A percentile compares a stretch with the other conserved stretches of the same genome.
phyloP scores from a whole-genome alignment of 2,329 filamentous ascomycete species.

The Coniochaeta pulveracea region DNA sequence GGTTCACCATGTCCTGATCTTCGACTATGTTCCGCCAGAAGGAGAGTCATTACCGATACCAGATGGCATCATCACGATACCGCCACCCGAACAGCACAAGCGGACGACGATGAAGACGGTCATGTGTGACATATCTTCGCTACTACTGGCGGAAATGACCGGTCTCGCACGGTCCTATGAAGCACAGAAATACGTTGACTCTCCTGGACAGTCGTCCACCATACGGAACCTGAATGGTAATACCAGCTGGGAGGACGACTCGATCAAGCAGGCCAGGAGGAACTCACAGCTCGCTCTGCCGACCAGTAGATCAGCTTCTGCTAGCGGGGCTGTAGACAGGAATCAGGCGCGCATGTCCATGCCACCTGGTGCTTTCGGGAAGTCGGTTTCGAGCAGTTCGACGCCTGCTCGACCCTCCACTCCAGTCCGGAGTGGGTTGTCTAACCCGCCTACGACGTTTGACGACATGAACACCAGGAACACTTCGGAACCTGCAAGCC shows the following conservation, averaged over 20 bases:
- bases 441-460: slow-evolving; percentile 35
- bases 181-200: slow-evolving; percentile 64
- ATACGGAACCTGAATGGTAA: slow-evolving; percentile 28
- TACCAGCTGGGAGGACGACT: slow-evolving; percentile 28
- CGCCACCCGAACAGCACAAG: slow-evolving; percentile 54
- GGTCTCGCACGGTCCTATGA: slow-evolving; percentile 63
- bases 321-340: slow-evolving; percentile 43
- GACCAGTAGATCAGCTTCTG: slow-evolving; percentile 39
- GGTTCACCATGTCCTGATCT: slow-evolving; percentile 68
- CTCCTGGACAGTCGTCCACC: slow-evolving; percentile 46
- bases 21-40: slow-evolving; percentile 51
- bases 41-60: slow-evolving; percentile 42
- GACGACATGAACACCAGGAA: slow-evolving; percentile 30
- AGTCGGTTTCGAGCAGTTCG: slow-evolving; percentile 29
- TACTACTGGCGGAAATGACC: slow-evolving; percentile 66
- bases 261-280: slow-evolving; percentile 30
- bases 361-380: slow-evolving; percentile 54
- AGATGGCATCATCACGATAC: slow-evolving; percentile 61
- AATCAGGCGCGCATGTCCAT: slow-evolving; percentile 67
- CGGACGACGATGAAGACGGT: slow-evolving; percentile 72
- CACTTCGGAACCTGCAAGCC: slow-evolving; percentile 23
- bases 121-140: slow-evolving; percentile 67
- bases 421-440: slow-evolving; percentile 34
- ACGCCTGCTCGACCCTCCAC: slow-evolving; percentile 39
- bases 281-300: slow-evolving; percentile 44